A percentile compares a stretch with the other conserved stretches of the same genome.
Conservation (phyloP, 2,329 filamentous ascomycete genomes). For the Dactylonectria estremocensis region DNA sequence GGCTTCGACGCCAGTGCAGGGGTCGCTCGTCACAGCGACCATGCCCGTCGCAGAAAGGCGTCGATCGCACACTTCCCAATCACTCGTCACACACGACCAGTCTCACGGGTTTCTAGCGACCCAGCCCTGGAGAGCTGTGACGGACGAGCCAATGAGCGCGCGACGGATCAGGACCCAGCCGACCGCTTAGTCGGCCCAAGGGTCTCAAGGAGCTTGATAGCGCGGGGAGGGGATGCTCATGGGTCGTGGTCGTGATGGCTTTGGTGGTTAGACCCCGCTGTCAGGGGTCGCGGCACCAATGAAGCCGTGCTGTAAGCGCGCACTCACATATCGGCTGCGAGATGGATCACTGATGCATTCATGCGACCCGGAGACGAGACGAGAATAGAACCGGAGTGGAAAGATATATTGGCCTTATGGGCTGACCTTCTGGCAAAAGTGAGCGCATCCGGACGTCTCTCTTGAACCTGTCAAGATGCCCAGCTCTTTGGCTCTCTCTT, state of each 20-base stretch:
- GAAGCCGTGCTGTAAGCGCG: constrained; percentile 17
- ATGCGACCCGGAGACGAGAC: constrained; percentile 16
- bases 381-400: constrained; percentile 14
- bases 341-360: neutral
- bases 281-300: constrained; percentile 11
- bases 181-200: constrained; percentile 8
- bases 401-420: constrained; percentile 11
- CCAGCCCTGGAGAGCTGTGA: constrained; percentile 6
- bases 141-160: constrained; percentile 4
- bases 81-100: constrained; percentile 31
- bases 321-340: neutral
- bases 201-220: too few species aligned
- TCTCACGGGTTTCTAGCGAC: constrained; percentile 19
- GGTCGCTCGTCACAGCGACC: constrained; percentile 36
- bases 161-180: neutral
- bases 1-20: constrained; percentile 30
- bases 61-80: constrained; percentile 34
- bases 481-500: neutral
- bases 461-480: neutral
- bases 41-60: constrained; percentile 38
- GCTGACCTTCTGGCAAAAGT: constrained; percentile 13
- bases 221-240: neutral
- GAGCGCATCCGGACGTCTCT: neutral
- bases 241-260: neutral
- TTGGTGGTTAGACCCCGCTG: neutral